A percentile compares a stretch with the other conserved stretches of the same genome.
Conservation (phyloP, 352 stramenopile genomes). For the Phytophthora tentaculata region DNA sequence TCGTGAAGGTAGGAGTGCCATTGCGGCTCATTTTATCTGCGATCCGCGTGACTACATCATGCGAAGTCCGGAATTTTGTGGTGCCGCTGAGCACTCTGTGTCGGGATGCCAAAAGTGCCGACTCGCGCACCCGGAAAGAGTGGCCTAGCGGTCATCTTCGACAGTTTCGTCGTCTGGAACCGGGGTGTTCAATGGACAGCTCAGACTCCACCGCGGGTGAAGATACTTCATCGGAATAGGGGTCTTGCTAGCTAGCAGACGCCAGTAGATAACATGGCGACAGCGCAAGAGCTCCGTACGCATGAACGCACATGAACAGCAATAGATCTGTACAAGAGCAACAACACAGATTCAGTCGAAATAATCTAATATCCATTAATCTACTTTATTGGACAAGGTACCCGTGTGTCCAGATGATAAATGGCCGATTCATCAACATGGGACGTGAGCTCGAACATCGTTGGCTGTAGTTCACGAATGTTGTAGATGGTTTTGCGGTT, state of each 20-base stretch:
- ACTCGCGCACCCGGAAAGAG: not conserved
- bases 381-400: not conserved
- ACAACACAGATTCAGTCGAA: no score
- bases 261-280: not conserved
- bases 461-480: not conserved
- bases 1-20: not conserved
- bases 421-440: not conserved
- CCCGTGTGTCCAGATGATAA: not conserved
- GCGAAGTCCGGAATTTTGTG: not conserved
- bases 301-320: not conserved
- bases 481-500: not conserved
- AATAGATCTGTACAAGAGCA: not conserved
- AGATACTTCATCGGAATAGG: not conserved
- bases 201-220: not conserved
- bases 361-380: no score
- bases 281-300: not conserved
- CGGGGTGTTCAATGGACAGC: not conserved
- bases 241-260: not conserved
- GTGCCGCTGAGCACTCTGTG: not conserved
- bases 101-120: not conserved
- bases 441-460: not conserved
- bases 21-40: not conserved
- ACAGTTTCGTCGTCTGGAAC: not conserved
- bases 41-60: not conserved
- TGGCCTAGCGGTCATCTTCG: not conserved